Base-by-base conservation (phyloP, 148 eudicot species). In the Fagopyrum homotropicum region DNA sequence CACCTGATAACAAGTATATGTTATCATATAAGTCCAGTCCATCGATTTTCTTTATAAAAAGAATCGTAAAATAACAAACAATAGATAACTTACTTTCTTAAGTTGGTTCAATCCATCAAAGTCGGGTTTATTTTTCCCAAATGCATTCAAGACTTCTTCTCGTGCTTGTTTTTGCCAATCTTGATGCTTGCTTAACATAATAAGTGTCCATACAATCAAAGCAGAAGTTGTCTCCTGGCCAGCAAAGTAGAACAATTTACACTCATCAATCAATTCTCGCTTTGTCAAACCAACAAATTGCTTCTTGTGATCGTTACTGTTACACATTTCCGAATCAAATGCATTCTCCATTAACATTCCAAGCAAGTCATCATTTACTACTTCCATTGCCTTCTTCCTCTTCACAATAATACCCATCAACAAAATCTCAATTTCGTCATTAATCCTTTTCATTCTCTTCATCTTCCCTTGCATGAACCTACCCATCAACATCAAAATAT, bases 311-410 rank as follows among this genome's bases (percentile, higher is more conserved):
- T 43, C 64, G 59, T 48, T 44, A 52, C n/a, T 73, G 64, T 22
- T 22, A 22, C 26, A 22, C 26, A 22, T 22, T 22, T 22, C 26
- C 26, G 30, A 59, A 7, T 59, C 22, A 9, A 2, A 17, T 59
- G 35, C 7, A 40, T 78, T 77, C 52, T 77, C 80, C 63, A 82
- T 61, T 35, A 82, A 49, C 29, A 79, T 76, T 12, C 80, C 82
- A 5, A 82, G 45, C 26, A 82, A 69, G 60, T 82, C 85, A 8
- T 77, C 75, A 3, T 83, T 83, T 19, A 64, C 82, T 9, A 15
- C 66, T 4, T 75, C 73, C 78, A 52, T 77, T 64, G 69, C 80
- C 14, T 50, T 80, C 47, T 73, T 81, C 61, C 85, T 83, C 60
- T 80, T 83, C 4, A 16, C 56, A 16, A 83, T 77, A 12, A 83